A percentile compares a stretch with the other conserved stretches of the same genome.
phyloP scores from a whole-genome alignment of 352 stramenopile genomes.

The Ophiocytium majus region DNA sequence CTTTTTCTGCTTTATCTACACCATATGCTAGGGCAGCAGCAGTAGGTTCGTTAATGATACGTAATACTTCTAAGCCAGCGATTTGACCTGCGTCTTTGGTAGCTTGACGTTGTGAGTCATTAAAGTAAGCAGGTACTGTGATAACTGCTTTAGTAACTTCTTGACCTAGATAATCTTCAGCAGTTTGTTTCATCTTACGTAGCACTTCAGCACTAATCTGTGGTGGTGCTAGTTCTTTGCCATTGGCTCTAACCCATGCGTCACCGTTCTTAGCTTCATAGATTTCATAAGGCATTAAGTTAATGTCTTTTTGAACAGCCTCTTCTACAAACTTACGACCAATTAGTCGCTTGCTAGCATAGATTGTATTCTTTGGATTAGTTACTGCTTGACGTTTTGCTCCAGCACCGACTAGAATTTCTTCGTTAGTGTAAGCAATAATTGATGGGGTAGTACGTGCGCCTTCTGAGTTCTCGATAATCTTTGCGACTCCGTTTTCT shows the following conservation, averaged over 20 bases:
- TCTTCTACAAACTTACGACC: conserved; percentile 67
- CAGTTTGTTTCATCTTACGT: conserved; percentile 74
- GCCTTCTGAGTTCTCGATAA: conserved; percentile 77
- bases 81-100: conserved; percentile 81
- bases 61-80: conserved; percentile 81
- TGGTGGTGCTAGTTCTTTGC: conserved; percentile 66
- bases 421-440: conserved; percentile 80
- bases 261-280: too few species aligned
- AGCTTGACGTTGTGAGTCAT: conserved; percentile 85
- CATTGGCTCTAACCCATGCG: too few species aligned
- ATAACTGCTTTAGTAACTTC: conserved; percentile 79
- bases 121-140: conserved; percentile 89
- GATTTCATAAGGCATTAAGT: too few species aligned
- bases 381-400: conserved; percentile 84
- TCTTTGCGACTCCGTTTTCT: not conserved
- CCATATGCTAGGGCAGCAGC: conserved; percentile 94
- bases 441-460: conserved; percentile 79
- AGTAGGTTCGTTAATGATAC: conserved; percentile 79
- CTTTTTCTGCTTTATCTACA: conserved; percentile 82
- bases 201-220: conserved; percentile 79
- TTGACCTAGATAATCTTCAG: conserved; percentile 69
- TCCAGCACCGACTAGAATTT: conserved; percentile 82
- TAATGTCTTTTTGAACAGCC: conserved; percentile 70
- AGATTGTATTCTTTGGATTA: conserved; percentile 78
- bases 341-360: conserved; percentile 73